Conservation (phyloP, 768 basidiomycete genomes). For the Phylloporus arenicola region DNA sequence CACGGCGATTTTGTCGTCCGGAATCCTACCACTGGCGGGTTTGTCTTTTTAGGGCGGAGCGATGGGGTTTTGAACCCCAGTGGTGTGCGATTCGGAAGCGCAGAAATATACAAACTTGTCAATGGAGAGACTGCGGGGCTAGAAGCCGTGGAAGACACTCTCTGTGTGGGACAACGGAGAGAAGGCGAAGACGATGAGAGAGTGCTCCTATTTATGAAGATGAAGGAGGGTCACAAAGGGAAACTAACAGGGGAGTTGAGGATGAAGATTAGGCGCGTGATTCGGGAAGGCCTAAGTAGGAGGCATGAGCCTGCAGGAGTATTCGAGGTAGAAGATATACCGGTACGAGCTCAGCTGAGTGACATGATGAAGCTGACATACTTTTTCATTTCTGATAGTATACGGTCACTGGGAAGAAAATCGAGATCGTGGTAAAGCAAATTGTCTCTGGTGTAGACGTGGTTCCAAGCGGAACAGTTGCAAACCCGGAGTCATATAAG, state of each 20-base stretch:
- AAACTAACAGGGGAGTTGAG: slow-evolving; percentile 55
- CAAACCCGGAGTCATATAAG: slow-evolving; percentile 62
- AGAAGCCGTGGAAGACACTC: slow-evolving; percentile 53
- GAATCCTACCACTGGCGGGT: slow-evolving; percentile 57
- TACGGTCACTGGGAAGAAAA: slow-evolving; percentile 73
- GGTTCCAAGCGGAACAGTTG: slow-evolving; percentile 68
- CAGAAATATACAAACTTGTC: slow-evolving; percentile 73
- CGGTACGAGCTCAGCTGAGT: slow-evolving; percentile 40
- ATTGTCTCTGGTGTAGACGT: slow-evolving; percentile 63
- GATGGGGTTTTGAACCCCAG: slow-evolving; percentile 75
- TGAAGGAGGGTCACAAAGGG: slow-evolving; percentile 43
- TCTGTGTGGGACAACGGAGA: slow-evolving; percentile 70
- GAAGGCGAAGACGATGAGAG: slow-evolving; percentile 62
- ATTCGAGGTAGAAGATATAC: slow-evolving; percentile 60
- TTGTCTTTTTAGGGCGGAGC: slow-evolving; percentile 60
- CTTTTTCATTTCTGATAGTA: slow-evolving; percentile 40
- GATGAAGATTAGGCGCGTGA: slow-evolving; percentile 50
- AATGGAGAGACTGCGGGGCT: slow-evolving; percentile 40
- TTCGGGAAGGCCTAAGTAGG: slow-evolving; percentile 55
- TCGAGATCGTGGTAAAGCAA: slow-evolving; percentile 75
- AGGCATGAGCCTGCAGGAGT: slow-evolving; percentile 72
- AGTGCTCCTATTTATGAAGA: slow-evolving; percentile 71
- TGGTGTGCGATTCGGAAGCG: slow-evolving; percentile 78
- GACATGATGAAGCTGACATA: neutral
- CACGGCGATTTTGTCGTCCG: slow-evolving; percentile 66